Evolutionary conservation across 345 rosid species (phyloP).

Genomic region (Murraya paniculata): DNA sequence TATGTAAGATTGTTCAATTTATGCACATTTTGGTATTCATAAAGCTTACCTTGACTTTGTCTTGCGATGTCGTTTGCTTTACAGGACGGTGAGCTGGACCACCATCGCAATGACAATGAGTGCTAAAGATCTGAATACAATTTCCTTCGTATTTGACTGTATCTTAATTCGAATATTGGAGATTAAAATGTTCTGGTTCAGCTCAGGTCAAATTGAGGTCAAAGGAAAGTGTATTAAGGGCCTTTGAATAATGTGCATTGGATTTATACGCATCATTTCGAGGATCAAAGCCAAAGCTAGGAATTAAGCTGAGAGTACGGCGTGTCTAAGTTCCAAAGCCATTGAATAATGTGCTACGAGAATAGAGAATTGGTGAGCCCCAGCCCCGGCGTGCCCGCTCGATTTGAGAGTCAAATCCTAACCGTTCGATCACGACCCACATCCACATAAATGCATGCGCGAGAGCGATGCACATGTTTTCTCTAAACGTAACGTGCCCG

Average conservation of each 20-base stretch:
- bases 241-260: neutral
- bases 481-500: constrained; percentile 30
- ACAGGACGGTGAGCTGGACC: neutral
- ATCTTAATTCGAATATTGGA: neutral
- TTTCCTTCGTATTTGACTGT: neutral
- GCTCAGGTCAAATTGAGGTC: neutral
- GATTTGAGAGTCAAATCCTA: constrained; percentile 32
- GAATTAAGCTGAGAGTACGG: constrained; percentile 34
- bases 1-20: neutral
- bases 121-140: neutral
- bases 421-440: constrained; percentile 38
- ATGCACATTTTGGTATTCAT: neutral
- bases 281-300: neutral
- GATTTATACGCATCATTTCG: neutral
- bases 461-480: constrained; percentile 25
- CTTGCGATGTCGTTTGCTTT: neutral
- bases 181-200: neutral
- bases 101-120: neutral
- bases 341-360: constrained; percentile 35
- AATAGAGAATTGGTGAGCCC: neutral
- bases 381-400: constrained; percentile 45
- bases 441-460: constrained; percentile 41
- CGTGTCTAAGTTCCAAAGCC: constrained; percentile 48
- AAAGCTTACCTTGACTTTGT: constrained; percentile 14
- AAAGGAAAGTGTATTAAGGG: neutral